Base-by-base conservation (phyloP, 1,139 yeast genomes). In the Spathaspora sp. region DNA sequence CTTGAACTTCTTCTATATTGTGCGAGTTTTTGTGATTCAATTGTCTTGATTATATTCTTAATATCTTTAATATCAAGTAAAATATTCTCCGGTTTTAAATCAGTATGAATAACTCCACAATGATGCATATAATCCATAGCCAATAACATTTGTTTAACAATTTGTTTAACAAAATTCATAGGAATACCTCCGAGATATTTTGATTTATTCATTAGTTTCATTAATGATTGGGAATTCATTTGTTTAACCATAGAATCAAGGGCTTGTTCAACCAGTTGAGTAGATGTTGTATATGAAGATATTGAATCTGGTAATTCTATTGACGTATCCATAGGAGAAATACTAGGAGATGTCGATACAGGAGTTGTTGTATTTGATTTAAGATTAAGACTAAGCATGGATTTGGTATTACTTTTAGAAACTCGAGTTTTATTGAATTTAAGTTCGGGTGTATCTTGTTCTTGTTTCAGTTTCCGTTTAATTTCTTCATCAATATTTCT, bases 101-200 rank as follows among this genome's bases (percentile, higher is more conserved):
- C 78, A 13, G 78, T 73, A 55, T 73, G 78, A 40, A 71, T 67
- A 4, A 73, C 64, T 2, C 76, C 76, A 52, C 74, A 69, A 53
- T 60, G 65, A 52, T 73, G 78, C 59, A 72, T 67, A 48, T 68
- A 71, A 53, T 70, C 72, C 24, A 72, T 50, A n/a, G 76, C 68
- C 40, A 64, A 51, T 36, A 73, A 59, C 40, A 73, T 56, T 56
- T 73, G 78, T 43, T 63, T 65, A 11, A 69, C 68, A 17, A 72
- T 69, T 49, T 64, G 69, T 53, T 69, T 69, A 20, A 69, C 75
- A 42, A 67, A 56, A 7, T 58, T 60, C 9, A 72, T 53, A 7
- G 77, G 77, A 17, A 71, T 62, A 2, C 75, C 76, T 9, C 74
- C 65, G 41, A 50, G 49, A 31, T 47, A 41, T 23, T 43, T 46